Percentiles rank a stretch among this genome's conserved stretches.
These are phyloP conservation scores for Tanacetum coccineum DNA, from an alignment of 129 eudicot genomes.

Conservation along the genomic window DNA sequence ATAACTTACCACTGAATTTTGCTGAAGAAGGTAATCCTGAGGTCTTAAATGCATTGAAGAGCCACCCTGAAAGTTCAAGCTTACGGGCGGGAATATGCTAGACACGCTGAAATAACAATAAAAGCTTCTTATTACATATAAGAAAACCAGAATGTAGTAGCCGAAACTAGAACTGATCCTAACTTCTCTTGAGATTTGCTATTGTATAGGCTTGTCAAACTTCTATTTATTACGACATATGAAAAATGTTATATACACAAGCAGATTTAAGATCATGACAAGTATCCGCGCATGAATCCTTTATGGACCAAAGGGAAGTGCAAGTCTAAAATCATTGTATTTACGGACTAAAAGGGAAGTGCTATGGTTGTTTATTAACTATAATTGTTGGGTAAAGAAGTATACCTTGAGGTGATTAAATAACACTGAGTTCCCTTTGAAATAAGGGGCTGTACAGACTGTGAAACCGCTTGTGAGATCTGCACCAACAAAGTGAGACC, in stretches of 20 bases:
- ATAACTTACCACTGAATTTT: constrained; percentile 64
- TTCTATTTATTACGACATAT: neutral
- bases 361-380: neutral
- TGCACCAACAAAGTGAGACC: constrained; percentile 30
- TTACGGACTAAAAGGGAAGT: neutral
- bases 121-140: neutral
- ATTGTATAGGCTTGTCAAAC: neutral
- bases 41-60: constrained; percentile 76
- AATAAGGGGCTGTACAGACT: constrained; percentile 59
- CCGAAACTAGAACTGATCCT: neutral
- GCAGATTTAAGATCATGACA: neutral
- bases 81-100: constrained; percentile 63
- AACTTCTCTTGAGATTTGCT: neutral
- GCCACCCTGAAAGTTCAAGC: constrained; percentile 88
- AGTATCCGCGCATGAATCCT: neutral
- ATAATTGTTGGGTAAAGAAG: neutral
- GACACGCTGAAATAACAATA: constrained; percentile 47
- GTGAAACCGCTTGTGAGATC: constrained; percentile 63
- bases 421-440: constrained; percentile 78
- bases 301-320: neutral
- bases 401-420: constrained; percentile 67
- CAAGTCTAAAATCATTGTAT: neutral
- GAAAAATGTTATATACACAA: neutral
- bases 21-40: constrained; percentile 90
- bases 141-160: neutral